Evolutionary conservation across 2,329 filamentous ascomycete species (phyloP), one percentile per base, ranked within the genome.

Genomic region (Drechmeria coniospora): DNA sequence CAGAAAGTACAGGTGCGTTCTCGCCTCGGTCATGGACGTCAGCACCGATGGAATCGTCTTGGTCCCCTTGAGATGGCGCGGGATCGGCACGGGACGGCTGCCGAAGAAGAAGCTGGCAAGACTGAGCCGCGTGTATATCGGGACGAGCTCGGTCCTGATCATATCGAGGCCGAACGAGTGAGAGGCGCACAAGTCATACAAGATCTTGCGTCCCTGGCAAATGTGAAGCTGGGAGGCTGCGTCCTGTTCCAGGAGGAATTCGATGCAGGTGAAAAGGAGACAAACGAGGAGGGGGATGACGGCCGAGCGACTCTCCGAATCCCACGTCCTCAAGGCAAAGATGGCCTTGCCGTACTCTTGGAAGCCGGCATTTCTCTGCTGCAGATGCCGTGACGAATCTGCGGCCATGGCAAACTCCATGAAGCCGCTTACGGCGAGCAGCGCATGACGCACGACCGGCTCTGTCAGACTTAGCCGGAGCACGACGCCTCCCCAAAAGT

Each of bases 251-350:
- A 62, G 61, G 32, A 70, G 49, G 37, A 65, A 64, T 42, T 69
- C 66, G 26, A 68, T 57, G 36, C 63, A 65, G 15, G 63, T 59
- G 34, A 68, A 65, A 14, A 68, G 44, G 1, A 65, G 41, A 34
- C 62, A 66, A 5, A 58, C 57, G 3, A 65, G 45, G 11, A 68
- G 38, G 1, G 50, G 50, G 1, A 54, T 38, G 1, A 43, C 40
- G 6, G 44, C 39, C 2, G 38, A 11, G 34, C 50, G 40, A 42
- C 49, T 36, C 11, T 46, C 37, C 25, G 39, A 33, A 3, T 47
- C 39, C 32, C 52, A 52, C 15, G 57, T 52, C 21, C 56, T 36
- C 15, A 66, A 34, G 13, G 54, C 50, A 1, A 47, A 43, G 20
- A 68, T 60, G 3, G 64, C 58, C 29, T 57, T 57, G 32, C 59